Percentiles rank a stretch among this genome's conserved stretches.
These are phyloP conservation scores for Tetramitus jugosus DNA, from an alignment of 208 protist species.

Conservation along the genomic window DNA sequence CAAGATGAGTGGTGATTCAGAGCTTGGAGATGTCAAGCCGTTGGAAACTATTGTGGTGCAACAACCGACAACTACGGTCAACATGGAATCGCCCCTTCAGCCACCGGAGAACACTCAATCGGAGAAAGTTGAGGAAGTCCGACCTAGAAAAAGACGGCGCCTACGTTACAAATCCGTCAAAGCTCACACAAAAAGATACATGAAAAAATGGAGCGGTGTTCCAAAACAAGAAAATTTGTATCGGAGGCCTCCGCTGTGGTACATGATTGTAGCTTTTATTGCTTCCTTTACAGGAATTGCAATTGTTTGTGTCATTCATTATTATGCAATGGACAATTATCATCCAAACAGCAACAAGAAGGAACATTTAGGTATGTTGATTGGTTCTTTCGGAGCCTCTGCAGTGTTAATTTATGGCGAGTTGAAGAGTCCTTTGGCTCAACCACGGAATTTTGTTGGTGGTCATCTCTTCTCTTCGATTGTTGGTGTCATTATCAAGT, in stretches of 20 bases:
- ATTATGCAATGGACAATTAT: neutral
- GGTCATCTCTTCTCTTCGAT: neutral
- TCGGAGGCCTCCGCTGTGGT: neutral
- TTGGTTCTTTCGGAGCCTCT: neutral
- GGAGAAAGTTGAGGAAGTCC: too few relatives aligned
- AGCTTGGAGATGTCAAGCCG: too few relatives aligned
- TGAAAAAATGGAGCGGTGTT: neutral
- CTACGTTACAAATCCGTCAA: too few relatives aligned
- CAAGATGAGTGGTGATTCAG: too few relatives aligned
- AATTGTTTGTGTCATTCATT: neutral
- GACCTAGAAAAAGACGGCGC: too few relatives aligned
- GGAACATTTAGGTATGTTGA: neutral
- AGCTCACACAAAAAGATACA: too few relatives aligned
- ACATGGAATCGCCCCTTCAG: too few relatives aligned
- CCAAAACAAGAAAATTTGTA: neutral
- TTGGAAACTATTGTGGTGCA: too few relatives aligned
- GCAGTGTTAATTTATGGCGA: constrained; percentile 18
- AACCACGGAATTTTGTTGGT: constrained; percentile 8
- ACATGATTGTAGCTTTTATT: neutral
- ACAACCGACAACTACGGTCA: too few relatives aligned
- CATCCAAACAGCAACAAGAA: neutral
- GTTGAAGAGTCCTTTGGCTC: neutral
- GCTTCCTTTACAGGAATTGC: neutral
- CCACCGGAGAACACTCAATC: too few relatives aligned
- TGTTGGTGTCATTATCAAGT: neutral